phyloP scores from a whole-genome alignment of 148 eudicot species.

The Polygonum maritimum region DNA sequence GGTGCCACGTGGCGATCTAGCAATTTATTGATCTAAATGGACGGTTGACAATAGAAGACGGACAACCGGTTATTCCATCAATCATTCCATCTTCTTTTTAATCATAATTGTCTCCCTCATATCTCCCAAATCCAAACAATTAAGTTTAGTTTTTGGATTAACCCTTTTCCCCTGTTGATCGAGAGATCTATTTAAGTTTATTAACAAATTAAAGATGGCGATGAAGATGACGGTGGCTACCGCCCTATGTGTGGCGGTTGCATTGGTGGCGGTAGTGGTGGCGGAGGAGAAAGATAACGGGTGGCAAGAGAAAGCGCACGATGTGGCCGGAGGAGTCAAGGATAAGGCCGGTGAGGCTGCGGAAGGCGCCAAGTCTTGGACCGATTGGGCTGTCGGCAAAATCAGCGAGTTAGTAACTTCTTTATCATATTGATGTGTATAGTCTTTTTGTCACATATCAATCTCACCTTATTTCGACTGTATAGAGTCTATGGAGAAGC shows the following conservation, averaged over 20 bases:
- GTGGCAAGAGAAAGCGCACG: background rate
- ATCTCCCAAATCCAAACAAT: background rate
- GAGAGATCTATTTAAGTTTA: too few relatives aligned
- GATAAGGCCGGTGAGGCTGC: background rate
- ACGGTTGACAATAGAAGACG: background rate
- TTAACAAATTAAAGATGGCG: background rate
- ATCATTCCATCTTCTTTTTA: background rate
- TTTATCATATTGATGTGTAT: too few relatives aligned
- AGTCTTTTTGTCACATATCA: too few relatives aligned
- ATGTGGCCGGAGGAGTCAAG: background rate
- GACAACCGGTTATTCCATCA: background rate
- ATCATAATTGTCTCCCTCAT: background rate
- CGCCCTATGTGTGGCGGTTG: background rate
- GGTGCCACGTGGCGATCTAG: background rate
- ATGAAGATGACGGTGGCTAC: background rate
- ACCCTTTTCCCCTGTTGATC: background rate
- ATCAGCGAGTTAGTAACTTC: background rate
- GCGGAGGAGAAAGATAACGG: background rate
- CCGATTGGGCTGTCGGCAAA: slow-evolving; percentile 3
- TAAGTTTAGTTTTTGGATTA: too few relatives aligned
- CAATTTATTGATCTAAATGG: background rate
- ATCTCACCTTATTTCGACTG: too few relatives aligned
- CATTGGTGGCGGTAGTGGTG: background rate
- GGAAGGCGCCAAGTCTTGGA: slow-evolving; percentile 3
- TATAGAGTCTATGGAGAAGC: too few relatives aligned